Base-by-base conservation (phyloP, 2,329 filamentous ascomycete species). In the Aspergillus caelatus region DNA sequence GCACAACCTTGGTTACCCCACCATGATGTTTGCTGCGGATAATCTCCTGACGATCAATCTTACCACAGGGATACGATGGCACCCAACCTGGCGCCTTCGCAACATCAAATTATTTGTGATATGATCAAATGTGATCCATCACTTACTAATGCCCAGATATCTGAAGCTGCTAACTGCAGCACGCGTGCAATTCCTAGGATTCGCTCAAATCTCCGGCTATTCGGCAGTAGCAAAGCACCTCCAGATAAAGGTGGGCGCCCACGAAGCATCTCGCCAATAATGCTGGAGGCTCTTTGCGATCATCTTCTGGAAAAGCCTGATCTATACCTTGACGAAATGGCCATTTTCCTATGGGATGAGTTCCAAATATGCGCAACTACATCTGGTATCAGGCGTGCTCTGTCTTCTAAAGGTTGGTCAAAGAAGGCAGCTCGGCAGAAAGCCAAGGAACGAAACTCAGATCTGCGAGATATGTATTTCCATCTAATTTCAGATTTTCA, bases 381-480 rank as follows among this genome's bases (percentile, higher is more conserved):
- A 19, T 68, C 26, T 11, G 70, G 61, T 48, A 73, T 78, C 54
- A 70, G 71, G 26, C 65, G 67, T 57, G 62, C 69, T 9, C 28
- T 30, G 28, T 30, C 28, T 12, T 67, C 76, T 30, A 58, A 68
- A 53, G 65, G 67, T 21, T 79, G 71, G 73, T 72, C 69, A 1
- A 75, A 73, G 62, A 79, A 80, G 61, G 65, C 57, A 6, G 56
- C 66, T 16, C 68, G 70, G 23, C 68, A 71, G 45, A 69, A 76
- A 62, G 69, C 76, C 55, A 69, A 70, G 62, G 70, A 78, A 67
- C 71, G 64, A 23, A 75, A 77, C 68, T 48, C 67, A 23, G 70
- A 78, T 50, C 66, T 79, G 60, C 70, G 72, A 59, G 73, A 77
- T 63, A 66, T 66, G 10, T 78, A 79, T 62, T 62, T 48, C 23